A percentile compares a stretch with the other conserved stretches of the same genome.
Conservation (phyloP, 2,329 filamentous ascomycete species). For the Alternaria triticina region DNA sequence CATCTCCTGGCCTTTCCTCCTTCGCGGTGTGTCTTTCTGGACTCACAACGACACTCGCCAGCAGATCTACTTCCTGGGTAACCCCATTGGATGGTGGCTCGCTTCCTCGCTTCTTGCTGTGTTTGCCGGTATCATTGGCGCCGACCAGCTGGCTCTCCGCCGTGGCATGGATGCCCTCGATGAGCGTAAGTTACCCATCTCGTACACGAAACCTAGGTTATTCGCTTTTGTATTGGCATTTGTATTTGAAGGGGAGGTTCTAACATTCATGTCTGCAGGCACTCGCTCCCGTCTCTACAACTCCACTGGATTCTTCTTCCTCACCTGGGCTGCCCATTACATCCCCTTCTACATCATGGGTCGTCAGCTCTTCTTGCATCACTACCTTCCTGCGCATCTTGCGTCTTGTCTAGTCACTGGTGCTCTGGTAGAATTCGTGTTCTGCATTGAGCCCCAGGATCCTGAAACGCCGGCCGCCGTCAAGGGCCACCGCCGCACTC, state of each 20-base stretch:
- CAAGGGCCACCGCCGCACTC: constrained; percentile 48
- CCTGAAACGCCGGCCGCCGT: constrained; percentile 42
- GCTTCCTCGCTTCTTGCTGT: constrained; percentile 90
- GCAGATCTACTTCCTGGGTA: constrained; percentile 98
- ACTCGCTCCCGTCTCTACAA: constrained; percentile 95
- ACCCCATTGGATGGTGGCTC: constrained; percentile 97
- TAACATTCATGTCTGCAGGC: constrained; percentile 56
- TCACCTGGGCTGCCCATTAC: constrained; percentile 97
- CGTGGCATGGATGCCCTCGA: constrained; percentile 93
- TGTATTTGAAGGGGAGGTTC: constrained; percentile 8
- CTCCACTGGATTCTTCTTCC: constrained; percentile 98
- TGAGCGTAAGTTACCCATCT: constrained; percentile 71
- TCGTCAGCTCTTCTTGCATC: constrained; percentile 95
- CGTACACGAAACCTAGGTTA: constrained; percentile 1
- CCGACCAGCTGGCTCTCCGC: constrained; percentile 91
- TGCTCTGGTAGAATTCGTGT: constrained; percentile 92
- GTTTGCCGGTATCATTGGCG: constrained; percentile 87
- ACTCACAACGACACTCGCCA: constrained; percentile 92
- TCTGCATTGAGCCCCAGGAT: constrained; percentile 80
- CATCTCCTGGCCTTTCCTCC: constrained; percentile 96
- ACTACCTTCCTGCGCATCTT: constrained; percentile 94
- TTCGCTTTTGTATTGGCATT: constrained; percentile 5
- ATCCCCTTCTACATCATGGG: constrained; percentile 98
- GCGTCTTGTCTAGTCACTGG: constrained; percentile 90
- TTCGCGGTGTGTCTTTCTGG: constrained; percentile 99